Conservation (phyloP, 2,329 filamentous ascomycete species). For the Pseudocercospora musae region DNA sequence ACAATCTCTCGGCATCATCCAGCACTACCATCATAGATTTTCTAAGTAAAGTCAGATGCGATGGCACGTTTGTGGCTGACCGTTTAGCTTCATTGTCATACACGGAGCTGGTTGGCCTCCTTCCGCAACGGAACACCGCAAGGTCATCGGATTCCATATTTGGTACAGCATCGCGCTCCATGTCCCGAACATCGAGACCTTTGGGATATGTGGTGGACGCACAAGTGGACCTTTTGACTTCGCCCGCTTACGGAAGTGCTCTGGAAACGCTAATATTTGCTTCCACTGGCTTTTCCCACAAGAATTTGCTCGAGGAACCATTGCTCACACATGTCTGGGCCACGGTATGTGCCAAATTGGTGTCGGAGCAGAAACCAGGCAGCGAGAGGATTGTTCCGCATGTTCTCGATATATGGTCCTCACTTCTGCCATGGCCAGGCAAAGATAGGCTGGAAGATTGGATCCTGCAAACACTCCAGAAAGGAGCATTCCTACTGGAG, state of each 20-base stretch:
- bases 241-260: constrained; percentile 24
- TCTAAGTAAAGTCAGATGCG: constrained; percentile 75
- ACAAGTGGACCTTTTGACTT: constrained; percentile 27
- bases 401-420: constrained; percentile 82
- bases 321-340: constrained; percentile 85
- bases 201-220: constrained; percentile 29
- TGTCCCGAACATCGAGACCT: constrained; percentile 39
- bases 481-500: constrained; percentile 86
- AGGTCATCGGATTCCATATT: constrained; percentile 81
- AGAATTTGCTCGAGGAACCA: constrained; percentile 58
- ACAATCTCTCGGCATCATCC: constrained; percentile 72
- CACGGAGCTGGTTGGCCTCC: constrained; percentile 72
- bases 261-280: constrained; percentile 33
- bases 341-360: constrained; percentile 76
- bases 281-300: constrained; percentile 41
- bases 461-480: constrained; percentile 89
- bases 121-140: constrained; percentile 72
- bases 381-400: constrained; percentile 78
- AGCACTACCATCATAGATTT: constrained; percentile 75
- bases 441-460: constrained; percentile 89
- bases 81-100: constrained; percentile 73
- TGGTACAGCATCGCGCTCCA: constrained; percentile 51
- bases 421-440: constrained; percentile 84
- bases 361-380: constrained; percentile 71
- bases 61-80: constrained; percentile 82